phyloP scores from a whole-genome alignment of 345 rosid genomes.

The Hypericum androsaemum region DNA sequence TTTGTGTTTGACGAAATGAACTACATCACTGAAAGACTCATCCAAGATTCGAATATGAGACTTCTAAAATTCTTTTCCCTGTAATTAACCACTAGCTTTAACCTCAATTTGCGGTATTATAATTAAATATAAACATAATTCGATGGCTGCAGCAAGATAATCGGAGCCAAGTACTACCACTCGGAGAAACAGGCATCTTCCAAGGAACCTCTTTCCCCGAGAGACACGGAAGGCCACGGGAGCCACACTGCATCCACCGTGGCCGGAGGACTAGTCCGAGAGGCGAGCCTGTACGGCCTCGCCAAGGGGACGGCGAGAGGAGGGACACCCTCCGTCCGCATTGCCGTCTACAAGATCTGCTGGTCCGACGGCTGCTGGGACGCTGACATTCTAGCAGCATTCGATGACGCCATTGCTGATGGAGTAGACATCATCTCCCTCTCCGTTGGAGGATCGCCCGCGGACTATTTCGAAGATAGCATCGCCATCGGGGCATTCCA shows the following conservation, averaged over 20 bases:
- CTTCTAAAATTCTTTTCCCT: no score
- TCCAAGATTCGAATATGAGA: no score
- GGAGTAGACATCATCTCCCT: constrained; percentile 25
- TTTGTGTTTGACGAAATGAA: no score
- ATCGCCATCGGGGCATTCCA: constrained; percentile 17
- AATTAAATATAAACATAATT: not conserved
- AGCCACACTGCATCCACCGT: constrained; percentile 1
- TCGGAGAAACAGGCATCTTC: not conserved
- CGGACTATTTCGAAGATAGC: constrained; percentile 12
- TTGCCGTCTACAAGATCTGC: not conserved
- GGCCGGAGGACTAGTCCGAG: not conserved
- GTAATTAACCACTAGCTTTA: no score
- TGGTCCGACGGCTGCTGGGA: constrained; percentile 1
- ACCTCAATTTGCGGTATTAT: no score
- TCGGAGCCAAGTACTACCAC: constrained; percentile 22
- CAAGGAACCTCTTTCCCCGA: constrained; percentile 12
- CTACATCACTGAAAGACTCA: no score
- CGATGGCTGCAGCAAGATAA: constrained; percentile 17
- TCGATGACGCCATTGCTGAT: constrained; percentile 16
- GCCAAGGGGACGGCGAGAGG: not conserved
- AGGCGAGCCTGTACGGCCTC: not conserved
- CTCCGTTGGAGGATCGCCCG: constrained; percentile 9
- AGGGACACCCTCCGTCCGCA: not conserved
- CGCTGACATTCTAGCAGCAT: not conserved
- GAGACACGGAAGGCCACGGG: constrained; percentile 19